These are phyloP conservation scores for Myriosclerotinia scirpicola DNA, from an alignment of 2,329 filamentous ascomycete genomes.

Conservation along the genomic window DNA sequence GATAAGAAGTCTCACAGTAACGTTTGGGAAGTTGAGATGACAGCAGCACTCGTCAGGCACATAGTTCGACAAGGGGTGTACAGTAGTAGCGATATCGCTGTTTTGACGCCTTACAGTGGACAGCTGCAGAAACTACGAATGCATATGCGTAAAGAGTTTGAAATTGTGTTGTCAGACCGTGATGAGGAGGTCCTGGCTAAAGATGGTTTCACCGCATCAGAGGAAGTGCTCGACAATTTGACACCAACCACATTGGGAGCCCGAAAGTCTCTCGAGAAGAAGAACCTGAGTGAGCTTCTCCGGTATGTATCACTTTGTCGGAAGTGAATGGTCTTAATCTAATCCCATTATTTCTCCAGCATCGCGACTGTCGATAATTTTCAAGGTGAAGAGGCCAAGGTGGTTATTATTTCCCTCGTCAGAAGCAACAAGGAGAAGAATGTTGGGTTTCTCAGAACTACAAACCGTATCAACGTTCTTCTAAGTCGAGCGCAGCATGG, in stretches of 20 bases:
- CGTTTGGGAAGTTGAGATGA: constrained; percentile 63
- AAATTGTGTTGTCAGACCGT: constrained; percentile 39
- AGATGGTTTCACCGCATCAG: constrained; percentile 28
- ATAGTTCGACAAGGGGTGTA: constrained; percentile 65
- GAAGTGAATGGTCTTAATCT: background rate
- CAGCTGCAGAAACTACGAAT: constrained; percentile 47
- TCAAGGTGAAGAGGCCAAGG: constrained; percentile 65
- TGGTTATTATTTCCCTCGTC: constrained; percentile 69
- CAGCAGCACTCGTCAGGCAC: constrained; percentile 60
- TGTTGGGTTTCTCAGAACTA: constrained; percentile 64
- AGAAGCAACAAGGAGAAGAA: constrained; percentile 61
- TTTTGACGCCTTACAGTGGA: constrained; percentile 65
- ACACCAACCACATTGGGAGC: constrained; percentile 1
- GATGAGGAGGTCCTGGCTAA: constrained; percentile 37
- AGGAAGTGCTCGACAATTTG: constrained; percentile 14
- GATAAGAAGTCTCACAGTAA: constrained; percentile 44
- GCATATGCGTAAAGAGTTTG: constrained; percentile 36
- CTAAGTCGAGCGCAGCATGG: constrained; percentile 66
- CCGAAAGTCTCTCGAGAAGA: constrained; percentile 28
- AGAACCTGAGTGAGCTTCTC: constrained; percentile 35
- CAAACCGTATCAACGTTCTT: constrained; percentile 69
- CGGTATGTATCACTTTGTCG: constrained; percentile 21
- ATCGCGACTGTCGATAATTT: constrained; percentile 72
- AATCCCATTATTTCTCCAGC: background rate
- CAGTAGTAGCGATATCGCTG: constrained; percentile 60